phyloP scores from a whole-genome alignment of 768 basidiomycete species.

The Tulasnella calospora region DNA sequence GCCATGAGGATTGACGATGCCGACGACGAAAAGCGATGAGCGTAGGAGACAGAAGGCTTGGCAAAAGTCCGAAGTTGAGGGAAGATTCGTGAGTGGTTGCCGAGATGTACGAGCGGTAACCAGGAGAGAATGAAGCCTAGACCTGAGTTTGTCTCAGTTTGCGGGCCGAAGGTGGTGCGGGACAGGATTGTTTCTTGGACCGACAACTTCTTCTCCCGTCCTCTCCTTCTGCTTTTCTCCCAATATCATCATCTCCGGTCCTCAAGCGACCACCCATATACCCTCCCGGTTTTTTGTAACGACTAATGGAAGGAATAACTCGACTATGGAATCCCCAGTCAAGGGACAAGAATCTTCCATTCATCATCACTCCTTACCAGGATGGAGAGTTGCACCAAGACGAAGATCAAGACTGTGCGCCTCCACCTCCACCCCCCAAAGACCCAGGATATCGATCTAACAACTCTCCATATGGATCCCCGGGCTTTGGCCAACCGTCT shows the following conservation, averaged over 20 bases:
- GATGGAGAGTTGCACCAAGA: not conserved
- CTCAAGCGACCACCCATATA: conserved; percentile 7
- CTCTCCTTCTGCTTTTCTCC: not conserved
- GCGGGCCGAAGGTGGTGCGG: not conserved
- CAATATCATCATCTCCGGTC: not conserved
- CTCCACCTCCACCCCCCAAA: conserved; percentile 22
- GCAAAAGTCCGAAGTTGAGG: not conserved
- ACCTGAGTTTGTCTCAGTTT: not conserved
- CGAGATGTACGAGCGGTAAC: not conserved
- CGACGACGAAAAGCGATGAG: not conserved
- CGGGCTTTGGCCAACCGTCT: not conserved
- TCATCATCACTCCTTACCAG: not conserved
- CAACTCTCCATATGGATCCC: conserved; percentile 7
- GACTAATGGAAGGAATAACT: not conserved
- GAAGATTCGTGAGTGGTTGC: not conserved
- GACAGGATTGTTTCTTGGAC: not conserved
- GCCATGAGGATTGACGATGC: too few relatives aligned
- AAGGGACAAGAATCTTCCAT: not conserved
- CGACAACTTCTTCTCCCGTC: not conserved
- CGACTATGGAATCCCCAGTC: not conserved
- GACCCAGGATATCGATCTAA: conserved; percentile 3
- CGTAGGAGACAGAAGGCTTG: not conserved
- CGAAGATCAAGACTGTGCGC: not conserved
- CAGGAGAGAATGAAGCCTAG: not conserved
- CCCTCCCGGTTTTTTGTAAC: not conserved